Evolutionary conservation across 75 land plant genomes (phyloP), one percentile per base, ranked within the genome.

Genomic region (Picea glauca): DNA sequence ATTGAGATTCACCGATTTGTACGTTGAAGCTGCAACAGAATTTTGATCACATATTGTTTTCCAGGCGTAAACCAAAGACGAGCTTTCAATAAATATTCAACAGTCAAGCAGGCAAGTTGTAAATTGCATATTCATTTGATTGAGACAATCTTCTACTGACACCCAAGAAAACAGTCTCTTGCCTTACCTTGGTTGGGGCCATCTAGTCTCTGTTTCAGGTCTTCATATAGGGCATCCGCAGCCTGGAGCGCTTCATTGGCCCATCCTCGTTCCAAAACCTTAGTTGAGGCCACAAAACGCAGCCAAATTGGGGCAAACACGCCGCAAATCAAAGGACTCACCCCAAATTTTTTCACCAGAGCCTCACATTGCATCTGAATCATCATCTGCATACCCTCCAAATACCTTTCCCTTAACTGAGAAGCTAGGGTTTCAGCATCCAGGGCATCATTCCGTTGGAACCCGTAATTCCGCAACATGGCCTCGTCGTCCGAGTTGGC

Each of bases 371-470:
- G 99, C 80, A 83, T 58, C 84, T 93, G 83, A 59, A 97, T 78
- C 80, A 95, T 91, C 58, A 87, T 33, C 84, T 97, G 96, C 80
- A 97, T 2, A n/a, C 99, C 99, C 85, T 86, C 84, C 62, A 95
- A 81, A 67, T 97, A 95, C 59, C 84, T 82, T 61, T 63, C 66
- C 82, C 92, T 74, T n/a, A 91, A 54, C 14, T 81, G 60, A 5
- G 38, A 40, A 58, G 70, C 65, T 31, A 77, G 77, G 78, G 81
- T 81, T 3, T 85, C 85, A 21, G 58, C 80, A 32, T 54, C 60
- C 70, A 35, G 6, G 21, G 13, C 78, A 59, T 17, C 23, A 14
- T 46, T 17, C 23, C 20, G 17, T 66, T 74, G 13, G 50, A 33
- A 11, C 46, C 88, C 60, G 15, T 23, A 76, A 18, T 81, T 57